Evolutionary conservation across 1,284 basidiomycete species (phyloP), one percentile per base, ranked within the genome.

Genomic region (Cryptococcus sp.): DNA sequence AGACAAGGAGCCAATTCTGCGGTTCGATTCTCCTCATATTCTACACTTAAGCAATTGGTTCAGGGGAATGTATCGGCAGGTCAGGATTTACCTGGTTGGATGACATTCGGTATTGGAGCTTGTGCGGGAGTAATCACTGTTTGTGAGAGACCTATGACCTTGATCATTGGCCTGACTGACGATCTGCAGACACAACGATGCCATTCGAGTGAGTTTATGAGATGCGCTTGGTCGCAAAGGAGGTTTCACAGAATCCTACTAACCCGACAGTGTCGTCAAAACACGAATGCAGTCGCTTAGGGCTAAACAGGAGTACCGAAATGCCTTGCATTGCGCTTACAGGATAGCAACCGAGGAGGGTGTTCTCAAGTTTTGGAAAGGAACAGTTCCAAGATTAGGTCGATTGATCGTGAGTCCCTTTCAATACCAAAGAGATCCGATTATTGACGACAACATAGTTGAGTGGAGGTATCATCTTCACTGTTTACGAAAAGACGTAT

Each of bases 1-100:
- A 86, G 94, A 42, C 95, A 98, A 83, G 93, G 93, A 23, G 93
- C 93, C 38, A 98, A 98, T 75, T 96, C 92, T 7, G 92, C 94
- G 11, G 86, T 98, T 36, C 83, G 95, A n/a, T 98, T 98, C 79
- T 94, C 93, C 48, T 93, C 90, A 0, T 97, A 97, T 77, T 86
- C 88, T 5, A 93, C 90, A 0, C 80, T 98, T 61, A 96, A 96
- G 77, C 89, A 94, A 72, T 84, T 93, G 61, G 90, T 93, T 0
- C 90, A 93, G 69, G 89, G 90, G 33, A 87, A 85, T 32, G 82
- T 86, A 4, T 81, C 88, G 30, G 85, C 92, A 0, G 93, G 93
- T 1, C 88, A 93, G 71, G 82, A 83, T 4, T 79, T 98, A 10
- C 95, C 95, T 0, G 86, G 82, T 50, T 85, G 88, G 35, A 86